Evolutionary conservation across 2,329 filamentous ascomycete genomes (phyloP).

Genomic region (Waltergamsia citrina): DNA sequence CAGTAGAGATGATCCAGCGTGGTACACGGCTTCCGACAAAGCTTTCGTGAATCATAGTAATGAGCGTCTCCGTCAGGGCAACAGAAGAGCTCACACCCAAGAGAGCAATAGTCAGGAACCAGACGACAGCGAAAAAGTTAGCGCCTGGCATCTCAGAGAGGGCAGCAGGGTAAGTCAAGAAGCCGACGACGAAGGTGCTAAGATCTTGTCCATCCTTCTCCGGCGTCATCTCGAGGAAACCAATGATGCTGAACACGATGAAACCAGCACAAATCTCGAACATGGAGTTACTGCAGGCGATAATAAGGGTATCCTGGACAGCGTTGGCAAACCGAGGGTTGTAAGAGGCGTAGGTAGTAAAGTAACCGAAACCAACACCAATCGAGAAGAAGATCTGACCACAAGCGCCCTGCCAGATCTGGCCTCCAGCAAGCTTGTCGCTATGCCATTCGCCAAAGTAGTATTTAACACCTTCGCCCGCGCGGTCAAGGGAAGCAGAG

Average conservation of each 20-base stretch:
- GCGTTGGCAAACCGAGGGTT: conserved; percentile 48
- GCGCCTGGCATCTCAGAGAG: conserved; percentile 46
- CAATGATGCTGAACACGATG: conserved; percentile 45
- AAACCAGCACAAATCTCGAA: conserved; percentile 45
- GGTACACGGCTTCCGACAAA: conserved; percentile 11
- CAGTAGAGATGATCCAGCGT: conserved; percentile 30
- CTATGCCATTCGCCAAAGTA: conserved; percentile 27
- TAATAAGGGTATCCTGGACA: conserved; percentile 47
- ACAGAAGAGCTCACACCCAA: conserved; percentile 50
- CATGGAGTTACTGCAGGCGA: conserved; percentile 43
- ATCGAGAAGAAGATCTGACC: conserved; percentile 46
- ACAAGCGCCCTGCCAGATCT: conserved; percentile 41
- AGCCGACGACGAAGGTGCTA: conserved; percentile 47
- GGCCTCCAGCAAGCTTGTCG: conserved; percentile 22
- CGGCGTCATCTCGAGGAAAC: conserved; percentile 26
- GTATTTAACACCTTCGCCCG: conserved; percentile 34
- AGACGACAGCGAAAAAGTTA: conserved; percentile 47
- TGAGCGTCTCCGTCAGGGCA: conserved; percentile 45
- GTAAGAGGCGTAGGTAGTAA: conserved; percentile 48
- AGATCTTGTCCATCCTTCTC: conserved; percentile 20
- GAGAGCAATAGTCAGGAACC: conserved; percentile 50
- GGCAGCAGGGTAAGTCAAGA: conserved; percentile 46
- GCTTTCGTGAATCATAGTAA: conserved; percentile 38
- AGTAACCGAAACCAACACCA: conserved; percentile 49
- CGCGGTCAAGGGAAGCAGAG: conserved; percentile 38